These are phyloP conservation scores for Turritis glabra DNA, from an alignment of 345 rosid species.

Conservation along the genomic window DNA sequence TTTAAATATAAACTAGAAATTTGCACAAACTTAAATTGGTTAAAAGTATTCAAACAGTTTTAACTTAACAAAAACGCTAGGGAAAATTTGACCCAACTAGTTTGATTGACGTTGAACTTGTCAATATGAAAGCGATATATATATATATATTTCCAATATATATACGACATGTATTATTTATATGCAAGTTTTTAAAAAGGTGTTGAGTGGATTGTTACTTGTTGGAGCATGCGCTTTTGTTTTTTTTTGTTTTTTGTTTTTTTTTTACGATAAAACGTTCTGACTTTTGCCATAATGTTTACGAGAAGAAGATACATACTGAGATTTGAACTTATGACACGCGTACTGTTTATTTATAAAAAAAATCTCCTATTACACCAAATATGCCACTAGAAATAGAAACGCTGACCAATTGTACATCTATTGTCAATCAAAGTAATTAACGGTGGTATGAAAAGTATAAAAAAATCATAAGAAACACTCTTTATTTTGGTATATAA, in stretches of 20 bases:
- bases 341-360: background rate
- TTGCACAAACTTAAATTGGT: background rate
- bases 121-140: constrained; percentile 28
- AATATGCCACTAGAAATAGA: background rate
- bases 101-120: constrained; percentile 31
- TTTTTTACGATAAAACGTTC: background rate
- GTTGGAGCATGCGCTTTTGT: constrained; percentile 5
- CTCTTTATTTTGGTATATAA: background rate
- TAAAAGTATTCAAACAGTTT: background rate
- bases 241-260: background rate
- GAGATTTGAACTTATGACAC: background rate
- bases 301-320: too few relatives aligned
- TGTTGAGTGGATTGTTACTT: constrained; percentile 23
- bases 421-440: background rate
- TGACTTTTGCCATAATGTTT: background rate
- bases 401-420: background rate
- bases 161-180: background rate
- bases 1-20: background rate
- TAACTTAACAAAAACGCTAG: background rate
- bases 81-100: background rate
- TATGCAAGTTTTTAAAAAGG: constrained; percentile 5
- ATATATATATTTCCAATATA: too few relatives aligned
- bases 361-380: background rate
- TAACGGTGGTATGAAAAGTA: too few relatives aligned
- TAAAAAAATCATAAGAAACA: background rate